Base-by-base conservation (phyloP, 2,329 filamentous ascomycete species). In the Rosellinia necatrix region DNA sequence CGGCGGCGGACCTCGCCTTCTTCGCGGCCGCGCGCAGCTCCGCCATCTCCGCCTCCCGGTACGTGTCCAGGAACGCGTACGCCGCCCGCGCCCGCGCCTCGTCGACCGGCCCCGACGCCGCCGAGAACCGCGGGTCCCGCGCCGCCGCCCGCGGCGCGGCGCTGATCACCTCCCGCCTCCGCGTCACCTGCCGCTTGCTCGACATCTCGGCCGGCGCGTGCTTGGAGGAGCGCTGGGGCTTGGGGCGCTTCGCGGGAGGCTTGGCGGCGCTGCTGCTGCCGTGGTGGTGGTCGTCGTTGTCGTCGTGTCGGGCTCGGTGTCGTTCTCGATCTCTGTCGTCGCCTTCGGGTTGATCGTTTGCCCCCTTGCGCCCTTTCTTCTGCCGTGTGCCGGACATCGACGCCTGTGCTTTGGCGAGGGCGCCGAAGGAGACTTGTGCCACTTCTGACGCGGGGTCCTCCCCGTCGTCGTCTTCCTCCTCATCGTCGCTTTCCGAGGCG, bases 91-190 rank as follows among this genome's bases (percentile, higher is more conserved):
- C 74, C 61, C 82, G 83, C 46, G 76, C 74, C 69, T 82, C 83
- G 69, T 90, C 84, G 19, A 78, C 71, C 13, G 72, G 44, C 63
- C 49, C 78, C 71, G 21, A 84, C 79, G 34, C 80, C 72, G 87
- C 81, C 60, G 94, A 91, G 76, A 99, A 99, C 47, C 94, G 88
- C 15, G 94, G 94, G 73, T 99, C 94, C 51, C 93, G 88, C 17
- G 79, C 65, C 37, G 78, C 72, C 1, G 81, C 76, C 69, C 89
- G 56, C 12, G 90, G 54, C 82, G 80, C 12, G 79, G 80, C 12
- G 79, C 75, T 6, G 75, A 74, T 78, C 15, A 94, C 87, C 53
- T 87, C 86, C 48, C 93, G 89, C 68, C 84, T 87, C 53, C 94
- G 88, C 2, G 88, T 87, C 21, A 99, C 94, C 47, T 90, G 88